Evolutionary conservation across 495 filamentous ascomycete genomes (phyloP).

Genomic region (Penicillium subrubescens): DNA sequence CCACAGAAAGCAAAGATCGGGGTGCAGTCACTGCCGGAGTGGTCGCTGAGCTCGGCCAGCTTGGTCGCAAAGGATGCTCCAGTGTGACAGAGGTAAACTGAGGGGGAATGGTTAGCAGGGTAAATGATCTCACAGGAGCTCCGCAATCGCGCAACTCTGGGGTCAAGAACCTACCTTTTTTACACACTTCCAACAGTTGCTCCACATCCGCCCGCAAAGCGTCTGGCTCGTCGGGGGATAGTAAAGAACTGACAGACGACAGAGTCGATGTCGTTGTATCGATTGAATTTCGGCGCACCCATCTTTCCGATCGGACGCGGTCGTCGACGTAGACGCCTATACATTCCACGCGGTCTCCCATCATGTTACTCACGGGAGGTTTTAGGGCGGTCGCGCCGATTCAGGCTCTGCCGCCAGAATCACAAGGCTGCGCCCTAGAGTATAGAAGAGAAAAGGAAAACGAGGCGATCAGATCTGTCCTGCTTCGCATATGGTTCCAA

Average conservation of each 20-base stretch:
- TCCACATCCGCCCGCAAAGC: conserved; percentile 53
- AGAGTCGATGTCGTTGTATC: conserved; percentile 28
- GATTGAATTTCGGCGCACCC: conserved; percentile 49
- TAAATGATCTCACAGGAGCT: neutral
- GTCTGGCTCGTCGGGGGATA: conserved; percentile 49
- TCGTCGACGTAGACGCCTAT: conserved; percentile 85
- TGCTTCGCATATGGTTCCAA: conserved; percentile 29
- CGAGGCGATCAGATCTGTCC: conserved; percentile 13
- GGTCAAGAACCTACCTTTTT: conserved; percentile 49
- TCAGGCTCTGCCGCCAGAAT: conserved; percentile 16
- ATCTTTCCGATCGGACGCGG: conserved; percentile 64
- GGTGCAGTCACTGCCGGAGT: conserved; percentile 59
- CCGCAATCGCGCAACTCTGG: neutral
- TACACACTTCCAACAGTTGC: conserved; percentile 52
- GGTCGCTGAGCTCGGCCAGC: conserved; percentile 67
- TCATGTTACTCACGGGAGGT: conserved; percentile 27
- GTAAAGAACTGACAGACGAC: conserved; percentile 29
- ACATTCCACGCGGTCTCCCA: conserved; percentile 71
- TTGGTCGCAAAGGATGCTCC: conserved; percentile 70
- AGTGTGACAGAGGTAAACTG: conserved; percentile 74
- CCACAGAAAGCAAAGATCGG: conserved; percentile 80
- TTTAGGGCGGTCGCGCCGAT: conserved; percentile 7
- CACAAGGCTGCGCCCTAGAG: conserved; percentile 14
- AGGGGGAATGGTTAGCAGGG: conserved; percentile 8
- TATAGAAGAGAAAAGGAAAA: conserved; percentile 14